Evolutionary conservation across 2,329 filamentous ascomycete species (phyloP).

Genomic region (Ophiocordyceps camponoti-saundersi): DNA sequence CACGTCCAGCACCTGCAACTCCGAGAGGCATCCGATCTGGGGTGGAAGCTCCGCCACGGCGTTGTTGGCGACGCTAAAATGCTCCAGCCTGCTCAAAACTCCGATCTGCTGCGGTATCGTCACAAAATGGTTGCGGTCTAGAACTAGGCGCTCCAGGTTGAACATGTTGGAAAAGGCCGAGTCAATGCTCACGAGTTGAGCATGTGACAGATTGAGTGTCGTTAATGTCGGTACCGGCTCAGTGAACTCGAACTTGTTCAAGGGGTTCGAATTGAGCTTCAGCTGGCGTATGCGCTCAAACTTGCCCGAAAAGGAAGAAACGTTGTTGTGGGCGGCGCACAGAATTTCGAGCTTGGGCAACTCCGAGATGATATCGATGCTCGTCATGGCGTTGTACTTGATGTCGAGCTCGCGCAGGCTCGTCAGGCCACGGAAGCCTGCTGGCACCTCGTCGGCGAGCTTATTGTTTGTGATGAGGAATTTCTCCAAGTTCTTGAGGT

Average conservation of each 20-base stretch:
- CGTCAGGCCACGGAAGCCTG: slow-evolving; percentile 52
- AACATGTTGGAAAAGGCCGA: slow-evolving; percentile 75
- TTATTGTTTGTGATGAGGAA: slow-evolving; percentile 94
- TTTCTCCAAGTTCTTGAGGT: slow-evolving; percentile 64
- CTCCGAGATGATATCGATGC: slow-evolving; percentile 72
- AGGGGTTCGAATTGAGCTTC: slow-evolving; percentile 84
- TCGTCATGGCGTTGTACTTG: slow-evolving; percentile 79
- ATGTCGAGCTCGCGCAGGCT: slow-evolving; percentile 84
- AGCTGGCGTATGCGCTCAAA: slow-evolving; percentile 73
- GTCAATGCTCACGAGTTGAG: slow-evolving; percentile 81
- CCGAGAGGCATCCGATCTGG: slow-evolving; percentile 74
- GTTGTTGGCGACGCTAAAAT: slow-evolving; percentile 90
- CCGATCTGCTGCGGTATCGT: slow-evolving; percentile 76
- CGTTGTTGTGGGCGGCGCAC: slow-evolving; percentile 79
- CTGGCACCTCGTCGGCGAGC: slow-evolving; percentile 57
- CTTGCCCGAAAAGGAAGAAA: slow-evolving; percentile 78
- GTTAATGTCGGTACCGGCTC: slow-evolving; percentile 66
- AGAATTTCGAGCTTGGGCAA: slow-evolving; percentile 78
- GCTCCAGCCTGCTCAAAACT: slow-evolving; percentile 64
- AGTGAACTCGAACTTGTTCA: slow-evolving; percentile 81
- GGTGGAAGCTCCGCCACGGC: slow-evolving; percentile 67
- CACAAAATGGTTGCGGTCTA: slow-evolving; percentile 93
- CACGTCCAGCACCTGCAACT: slow-evolving; percentile 74
- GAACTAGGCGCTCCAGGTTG: slow-evolving; percentile 69
- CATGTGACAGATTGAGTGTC: slow-evolving; percentile 75